A percentile compares a stretch with the other conserved stretches of the same genome.
phyloP scores from a whole-genome alignment of 2,329 filamentous ascomycete species.

The Aureobasidium sp. region DNA sequence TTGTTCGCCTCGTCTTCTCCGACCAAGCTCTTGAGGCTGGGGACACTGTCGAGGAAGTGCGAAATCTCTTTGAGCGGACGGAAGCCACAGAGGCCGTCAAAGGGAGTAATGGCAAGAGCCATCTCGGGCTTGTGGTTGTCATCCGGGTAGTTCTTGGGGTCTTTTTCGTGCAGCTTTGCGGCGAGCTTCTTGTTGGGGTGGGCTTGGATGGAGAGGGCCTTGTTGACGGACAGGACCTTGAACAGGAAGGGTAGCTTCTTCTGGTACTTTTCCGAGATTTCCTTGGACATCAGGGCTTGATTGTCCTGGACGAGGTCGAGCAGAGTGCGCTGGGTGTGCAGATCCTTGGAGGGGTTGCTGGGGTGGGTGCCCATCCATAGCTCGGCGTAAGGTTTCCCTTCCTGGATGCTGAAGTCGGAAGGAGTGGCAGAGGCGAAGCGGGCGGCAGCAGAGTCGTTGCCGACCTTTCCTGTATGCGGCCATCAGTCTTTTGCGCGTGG shows the following conservation, averaged over 20 bases:
- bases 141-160: slow-evolving; percentile 93
- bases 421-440: slow-evolving; percentile 82
- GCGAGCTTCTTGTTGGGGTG: slow-evolving; percentile 68
- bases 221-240: slow-evolving; percentile 94
- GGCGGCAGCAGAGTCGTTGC: slow-evolving; percentile 77
- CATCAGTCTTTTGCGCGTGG: slow-evolving; percentile 16
- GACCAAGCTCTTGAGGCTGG: slow-evolving; percentile 40
- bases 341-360: slow-evolving; percentile 85
- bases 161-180: slow-evolving; percentile 74
- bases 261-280: slow-evolving; percentile 66
- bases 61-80: slow-evolving; percentile 77
- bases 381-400: slow-evolving; percentile 93
- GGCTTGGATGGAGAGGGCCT: slow-evolving; percentile 93
- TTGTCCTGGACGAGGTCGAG: slow-evolving; percentile 85
- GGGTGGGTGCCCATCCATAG: slow-evolving; percentile 99
- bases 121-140: slow-evolving; percentile 99
- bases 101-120: slow-evolving; percentile 94
- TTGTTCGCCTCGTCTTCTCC: slow-evolving; percentile 39
- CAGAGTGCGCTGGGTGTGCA: slow-evolving; percentile 73
- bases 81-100: slow-evolving; percentile 94
- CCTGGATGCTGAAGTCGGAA: slow-evolving; percentile 66
- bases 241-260: slow-evolving; percentile 89
- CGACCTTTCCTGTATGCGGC: slow-evolving; percentile 63
- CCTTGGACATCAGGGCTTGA: slow-evolving; percentile 65
- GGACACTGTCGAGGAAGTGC: slow-evolving; percentile 66